A percentile compares a stretch with the other conserved stretches of the same genome.
Conservation (phyloP, 1,284 basidiomycete genomes). For the Hemileia vastatrix region DNA sequence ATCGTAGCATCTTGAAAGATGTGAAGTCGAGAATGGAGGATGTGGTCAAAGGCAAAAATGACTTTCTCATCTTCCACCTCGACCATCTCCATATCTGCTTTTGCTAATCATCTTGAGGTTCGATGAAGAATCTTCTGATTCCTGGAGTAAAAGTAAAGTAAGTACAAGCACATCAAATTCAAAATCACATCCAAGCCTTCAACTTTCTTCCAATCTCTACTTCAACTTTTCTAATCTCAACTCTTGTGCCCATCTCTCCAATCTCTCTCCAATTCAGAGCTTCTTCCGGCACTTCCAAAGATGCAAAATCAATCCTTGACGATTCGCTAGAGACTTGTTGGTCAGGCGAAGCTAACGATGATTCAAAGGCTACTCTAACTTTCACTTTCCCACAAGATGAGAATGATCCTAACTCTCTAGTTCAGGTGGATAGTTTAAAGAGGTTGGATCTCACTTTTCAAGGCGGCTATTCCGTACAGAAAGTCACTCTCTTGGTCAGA, state of each 20-base stretch:
- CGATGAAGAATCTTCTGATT: no score
- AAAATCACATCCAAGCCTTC: no score
- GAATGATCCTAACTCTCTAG: neutral
- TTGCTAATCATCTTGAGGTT: no score
- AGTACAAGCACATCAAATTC: no score
- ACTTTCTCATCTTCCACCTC: no score
- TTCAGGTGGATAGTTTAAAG: neutral
- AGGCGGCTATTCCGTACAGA: neutral
- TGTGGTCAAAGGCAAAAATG: no score
- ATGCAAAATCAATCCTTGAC: conserved; percentile 28
- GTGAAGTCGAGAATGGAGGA: no score
- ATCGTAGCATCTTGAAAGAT: no score
- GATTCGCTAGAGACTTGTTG: conserved; percentile 29
- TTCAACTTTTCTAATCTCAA: neutral
- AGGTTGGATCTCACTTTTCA: neutral
- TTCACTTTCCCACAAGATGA: neutral
- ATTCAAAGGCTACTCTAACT: neutral
- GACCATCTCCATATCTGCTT: no score
- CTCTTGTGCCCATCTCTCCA: neutral
- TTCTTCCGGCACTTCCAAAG: conserved; percentile 28
- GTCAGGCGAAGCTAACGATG: conserved; percentile 20
- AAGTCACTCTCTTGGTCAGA: neutral
- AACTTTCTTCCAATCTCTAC: neutral
- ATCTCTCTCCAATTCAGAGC: conserved; percentile 15
- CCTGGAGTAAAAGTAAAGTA: no score